Evolutionary conservation across 169 alveolate species (phyloP), one percentile per base, ranked within the genome.

Genomic region (Plasmodium gallinaceum): DNA sequence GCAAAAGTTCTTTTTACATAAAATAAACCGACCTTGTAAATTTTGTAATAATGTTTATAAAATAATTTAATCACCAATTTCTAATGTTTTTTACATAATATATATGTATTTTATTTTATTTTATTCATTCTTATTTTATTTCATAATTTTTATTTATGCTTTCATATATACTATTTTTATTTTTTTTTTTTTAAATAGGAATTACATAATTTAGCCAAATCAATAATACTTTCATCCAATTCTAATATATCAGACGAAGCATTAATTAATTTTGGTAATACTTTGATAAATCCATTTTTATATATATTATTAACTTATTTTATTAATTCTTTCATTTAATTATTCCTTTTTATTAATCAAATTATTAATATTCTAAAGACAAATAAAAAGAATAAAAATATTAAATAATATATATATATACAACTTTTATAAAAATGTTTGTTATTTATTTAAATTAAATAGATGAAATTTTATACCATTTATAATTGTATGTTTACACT

Each of bases 211-310:
- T 48, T 70, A 16, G 91, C 91, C 12, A 52, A 70, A 54, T 66
- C 91, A 48, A 62, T 83, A 39, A 83, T 83, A n/a, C 83, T 54
- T 18, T 39, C 91, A 52, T 85, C 91, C 7, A 65, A 83, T 43
- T 83, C 91, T 16, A 57, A 57, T 73, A 70, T 83, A 54, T 68
- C 91, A 24, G 91, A 69, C 57, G 91, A 83, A 7, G 74, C 86
- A 8, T 10, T 83, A 66, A 69, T 83, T 58, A 85, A 83, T 39
- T 45, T 54, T 73, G 62, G 91, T 83, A 83, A 72, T 39, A 18
- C 37, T 37, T 24, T 60, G 7, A 0, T 4, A 7, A 0, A 14
- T 6, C 12, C 2, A 2, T 48, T 48, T 14, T 9, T 48, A 14
- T 2, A 14, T 48, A 14, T 48, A 14, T 48, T 48, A n/a, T n/a